These are phyloP conservation scores for Septoria linicola DNA, from an alignment of 2,329 filamentous ascomycete species.

Conservation along the genomic window DNA sequence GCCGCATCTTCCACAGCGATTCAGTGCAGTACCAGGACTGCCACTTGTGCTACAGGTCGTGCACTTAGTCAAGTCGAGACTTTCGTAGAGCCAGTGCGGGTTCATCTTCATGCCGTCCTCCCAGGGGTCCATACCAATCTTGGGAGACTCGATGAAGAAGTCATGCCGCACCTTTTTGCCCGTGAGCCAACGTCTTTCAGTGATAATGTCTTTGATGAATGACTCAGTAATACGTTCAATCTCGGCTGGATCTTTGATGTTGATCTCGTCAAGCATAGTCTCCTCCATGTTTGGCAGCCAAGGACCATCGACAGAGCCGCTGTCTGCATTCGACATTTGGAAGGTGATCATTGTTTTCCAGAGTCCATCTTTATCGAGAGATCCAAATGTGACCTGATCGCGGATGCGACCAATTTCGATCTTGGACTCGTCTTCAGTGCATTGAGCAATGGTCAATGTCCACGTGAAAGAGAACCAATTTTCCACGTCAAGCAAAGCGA, in stretches of 20 bases:
- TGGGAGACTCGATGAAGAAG: slow-evolving; percentile 24
- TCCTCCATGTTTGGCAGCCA: slow-evolving; percentile 22
- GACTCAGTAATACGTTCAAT: slow-evolving; percentile 11
- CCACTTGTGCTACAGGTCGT: slow-evolving; percentile 16
- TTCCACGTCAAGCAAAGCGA: slow-evolving; percentile 23
- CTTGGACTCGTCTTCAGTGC: slow-evolving; percentile 7
- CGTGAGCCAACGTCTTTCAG: slow-evolving; percentile 21
- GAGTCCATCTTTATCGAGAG: slow-evolving; percentile 17
- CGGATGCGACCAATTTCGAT: slow-evolving; percentile 27
- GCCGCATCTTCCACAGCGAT: slow-evolving; percentile 26
- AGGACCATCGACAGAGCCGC: neutral
- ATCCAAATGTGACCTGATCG: slow-evolving; percentile 25
- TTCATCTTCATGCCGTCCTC: slow-evolving; percentile 26
- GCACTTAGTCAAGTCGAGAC: slow-evolving; percentile 18
- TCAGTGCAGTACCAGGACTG: slow-evolving; percentile 4
- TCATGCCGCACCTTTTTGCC: slow-evolving; percentile 23
- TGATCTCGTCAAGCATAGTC: slow-evolving; percentile 31
- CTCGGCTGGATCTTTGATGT: slow-evolving; percentile 23
- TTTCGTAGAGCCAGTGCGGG: slow-evolving; percentile 27
- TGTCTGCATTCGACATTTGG: slow-evolving; percentile 4
- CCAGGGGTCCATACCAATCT: slow-evolving; percentile 23
- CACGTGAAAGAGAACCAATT: slow-evolving; percentile 29
- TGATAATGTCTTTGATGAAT: slow-evolving; percentile 19
- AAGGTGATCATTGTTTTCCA: slow-evolving; percentile 26
- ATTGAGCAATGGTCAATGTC: slow-evolving; percentile 15